Percentiles rank a stretch among this genome's conserved stretches.
Conservation (phyloP, 768 basidiomycete species). For the Lactarius deliciosus region DNA sequence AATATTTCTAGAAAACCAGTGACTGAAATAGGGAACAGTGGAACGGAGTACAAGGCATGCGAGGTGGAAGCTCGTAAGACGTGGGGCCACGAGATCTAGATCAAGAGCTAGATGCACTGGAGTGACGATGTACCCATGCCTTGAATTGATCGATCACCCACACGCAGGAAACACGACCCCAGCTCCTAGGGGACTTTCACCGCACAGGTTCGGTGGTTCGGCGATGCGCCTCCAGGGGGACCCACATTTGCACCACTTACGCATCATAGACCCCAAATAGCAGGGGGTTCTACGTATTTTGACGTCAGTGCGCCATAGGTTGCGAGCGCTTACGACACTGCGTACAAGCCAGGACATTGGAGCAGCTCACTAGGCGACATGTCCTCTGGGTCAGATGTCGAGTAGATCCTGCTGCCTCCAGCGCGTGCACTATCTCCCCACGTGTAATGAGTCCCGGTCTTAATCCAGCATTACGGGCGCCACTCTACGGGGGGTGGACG, state of each 20-base stretch:
- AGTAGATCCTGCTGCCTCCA: neutral
- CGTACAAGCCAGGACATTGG: neutral
- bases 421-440: neutral
- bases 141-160: neutral
- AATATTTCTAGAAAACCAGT: neutral
- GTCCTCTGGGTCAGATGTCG: neutral
- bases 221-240: neutral
- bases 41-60: neutral
- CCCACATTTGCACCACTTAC: neutral
- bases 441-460: neutral
- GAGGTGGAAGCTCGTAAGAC: neutral
- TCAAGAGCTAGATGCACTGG: neutral
- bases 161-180: neutral
- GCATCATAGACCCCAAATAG: neutral
- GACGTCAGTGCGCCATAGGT: neutral
- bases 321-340: neutral
- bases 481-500: neutral
- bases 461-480: neutral
- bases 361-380: neutral
- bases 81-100: neutral
- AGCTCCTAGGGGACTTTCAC: neutral
- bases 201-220: neutral
- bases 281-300: neutral
- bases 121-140: neutral
- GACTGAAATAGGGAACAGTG: neutral